A percentile compares a stretch with the other conserved stretches of the same genome.
These are phyloP conservation scores for Betula pendula DNA, from an alignment of 306 rosid genomes.

Conservation along the genomic window DNA sequence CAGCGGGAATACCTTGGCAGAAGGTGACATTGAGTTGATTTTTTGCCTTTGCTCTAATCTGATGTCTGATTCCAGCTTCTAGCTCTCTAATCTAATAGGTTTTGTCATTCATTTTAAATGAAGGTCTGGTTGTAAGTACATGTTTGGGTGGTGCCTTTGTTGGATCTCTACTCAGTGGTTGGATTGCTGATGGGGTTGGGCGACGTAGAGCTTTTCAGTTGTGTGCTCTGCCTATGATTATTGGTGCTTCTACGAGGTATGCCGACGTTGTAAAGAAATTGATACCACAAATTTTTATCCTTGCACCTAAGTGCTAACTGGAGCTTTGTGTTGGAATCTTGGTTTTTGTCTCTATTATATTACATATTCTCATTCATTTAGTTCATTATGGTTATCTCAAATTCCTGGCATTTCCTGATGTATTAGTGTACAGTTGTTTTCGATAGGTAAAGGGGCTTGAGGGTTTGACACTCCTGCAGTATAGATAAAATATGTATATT, in stretches of 20 bases:
- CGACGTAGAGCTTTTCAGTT: conserved; percentile 95
- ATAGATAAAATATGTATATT: not conserved
- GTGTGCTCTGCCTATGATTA: conserved; percentile 84
- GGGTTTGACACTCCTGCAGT: not conserved
- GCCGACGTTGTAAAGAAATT: not conserved
- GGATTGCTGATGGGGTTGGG: conserved; percentile 93
- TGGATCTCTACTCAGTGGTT: conserved; percentile 91
- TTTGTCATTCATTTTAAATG: conserved; percentile 30
- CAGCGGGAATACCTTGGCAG: conserved; percentile 87
- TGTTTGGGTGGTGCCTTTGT: conserved; percentile 91
- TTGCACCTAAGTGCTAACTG: not conserved
- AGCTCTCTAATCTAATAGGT: conserved; percentile 22
- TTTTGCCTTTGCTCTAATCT: conserved; percentile 15
- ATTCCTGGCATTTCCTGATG: not conserved
- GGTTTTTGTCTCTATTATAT: not conserved
- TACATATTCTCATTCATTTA: not conserved
- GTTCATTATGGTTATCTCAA: not conserved
- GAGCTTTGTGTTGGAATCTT: conserved; percentile 1
- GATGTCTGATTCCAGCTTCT: conserved; percentile 15
- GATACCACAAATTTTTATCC: not conserved
- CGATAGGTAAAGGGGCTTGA: not conserved
- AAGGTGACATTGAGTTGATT: conserved; percentile 52
- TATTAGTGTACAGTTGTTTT: not conserved
- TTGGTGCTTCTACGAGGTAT: conserved; percentile 88
- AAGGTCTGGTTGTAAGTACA: conserved; percentile 96